phyloP scores from a whole-genome alignment of 768 basidiomycete genomes.

The Mycena floridula region DNA sequence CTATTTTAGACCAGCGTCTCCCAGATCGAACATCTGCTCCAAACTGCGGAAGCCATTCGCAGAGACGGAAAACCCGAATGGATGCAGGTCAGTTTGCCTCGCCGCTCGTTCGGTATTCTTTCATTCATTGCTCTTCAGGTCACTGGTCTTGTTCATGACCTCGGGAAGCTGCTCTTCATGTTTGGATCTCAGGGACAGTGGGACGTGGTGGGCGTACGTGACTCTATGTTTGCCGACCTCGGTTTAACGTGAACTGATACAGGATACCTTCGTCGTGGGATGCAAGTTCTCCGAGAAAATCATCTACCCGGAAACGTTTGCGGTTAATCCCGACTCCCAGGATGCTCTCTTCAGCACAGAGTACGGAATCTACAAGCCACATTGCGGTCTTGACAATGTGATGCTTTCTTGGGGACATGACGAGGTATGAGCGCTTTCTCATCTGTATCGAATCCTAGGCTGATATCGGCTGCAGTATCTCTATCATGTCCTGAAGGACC shows the following conservation, averaged over 20 bases:
- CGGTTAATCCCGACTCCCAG: constrained; percentile 59
- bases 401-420: constrained; percentile 93
- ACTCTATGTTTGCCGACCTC: background rate
- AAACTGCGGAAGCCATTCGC: constrained; percentile 88
- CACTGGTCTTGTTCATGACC: constrained; percentile 81
- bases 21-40: constrained; percentile 88
- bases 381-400: constrained; percentile 81
- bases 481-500: constrained; percentile 78
- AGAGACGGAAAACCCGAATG: constrained; percentile 84
- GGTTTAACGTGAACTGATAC: constrained; percentile 1
- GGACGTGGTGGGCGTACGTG: constrained; percentile 84
- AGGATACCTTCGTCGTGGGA: constrained; percentile 79
- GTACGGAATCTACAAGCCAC: constrained; percentile 68
- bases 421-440: constrained; percentile 67
- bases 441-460: too few species aligned
- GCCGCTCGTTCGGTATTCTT: background rate
- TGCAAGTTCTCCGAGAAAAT: constrained; percentile 82
- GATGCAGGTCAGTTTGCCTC: constrained; percentile 60
- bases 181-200: constrained; percentile 88
- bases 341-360: constrained; percentile 66
- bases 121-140: constrained; percentile 36
- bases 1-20: constrained; percentile 56
- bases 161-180: constrained; percentile 81
- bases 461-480: constrained; percentile 51
- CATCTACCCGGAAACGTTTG: constrained; percentile 76